A percentile compares a stretch with the other conserved stretches of the same genome.
These are phyloP conservation scores for Osmozyma mogii DNA, from an alignment of 805 yeast genomes.

Conservation along the genomic window DNA sequence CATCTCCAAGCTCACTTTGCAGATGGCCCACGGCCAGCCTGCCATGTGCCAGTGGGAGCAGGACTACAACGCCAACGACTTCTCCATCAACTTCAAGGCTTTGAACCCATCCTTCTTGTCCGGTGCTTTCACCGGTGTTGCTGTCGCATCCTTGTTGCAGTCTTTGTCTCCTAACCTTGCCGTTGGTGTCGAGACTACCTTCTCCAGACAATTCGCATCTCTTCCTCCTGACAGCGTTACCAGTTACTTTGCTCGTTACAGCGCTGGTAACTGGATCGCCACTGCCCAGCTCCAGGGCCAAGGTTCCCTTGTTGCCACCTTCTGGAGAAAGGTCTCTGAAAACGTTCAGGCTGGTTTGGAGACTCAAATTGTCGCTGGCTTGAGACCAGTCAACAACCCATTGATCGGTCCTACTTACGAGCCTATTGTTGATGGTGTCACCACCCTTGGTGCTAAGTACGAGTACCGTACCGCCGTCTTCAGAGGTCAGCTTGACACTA, in stretches of 20 bases:
- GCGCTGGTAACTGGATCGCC: constrained; percentile 84
- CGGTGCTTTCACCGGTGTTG: constrained; percentile 81
- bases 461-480: constrained; percentile 94
- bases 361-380: constrained; percentile 69
- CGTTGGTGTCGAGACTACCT: constrained; percentile 87
- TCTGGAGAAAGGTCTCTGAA: constrained; percentile 90
- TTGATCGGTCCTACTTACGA: constrained; percentile 76
- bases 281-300: constrained; percentile 90
- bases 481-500: constrained; percentile 89
- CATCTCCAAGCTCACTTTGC: constrained; percentile 78
- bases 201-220: constrained; percentile 61
- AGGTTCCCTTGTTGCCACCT: constrained; percentile 82
- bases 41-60: constrained; percentile 94
- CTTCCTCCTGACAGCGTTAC: constrained; percentile 86
- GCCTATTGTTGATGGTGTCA: constrained; percentile 81
- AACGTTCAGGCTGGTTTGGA: constrained; percentile 94
- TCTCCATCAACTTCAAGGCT: constrained; percentile 80
- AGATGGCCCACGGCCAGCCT: constrained; percentile 82
- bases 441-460: constrained; percentile 94
- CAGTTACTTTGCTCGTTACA: constrained; percentile 85
- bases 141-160: constrained; percentile 86
- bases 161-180: constrained; percentile 77
- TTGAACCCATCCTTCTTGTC: constrained; percentile 78
- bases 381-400: constrained; percentile 67
- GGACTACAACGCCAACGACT: constrained; percentile 86